Base-by-base conservation (phyloP, 2,329 filamentous ascomycete genomes). In the Cladosporium sp. region DNA sequence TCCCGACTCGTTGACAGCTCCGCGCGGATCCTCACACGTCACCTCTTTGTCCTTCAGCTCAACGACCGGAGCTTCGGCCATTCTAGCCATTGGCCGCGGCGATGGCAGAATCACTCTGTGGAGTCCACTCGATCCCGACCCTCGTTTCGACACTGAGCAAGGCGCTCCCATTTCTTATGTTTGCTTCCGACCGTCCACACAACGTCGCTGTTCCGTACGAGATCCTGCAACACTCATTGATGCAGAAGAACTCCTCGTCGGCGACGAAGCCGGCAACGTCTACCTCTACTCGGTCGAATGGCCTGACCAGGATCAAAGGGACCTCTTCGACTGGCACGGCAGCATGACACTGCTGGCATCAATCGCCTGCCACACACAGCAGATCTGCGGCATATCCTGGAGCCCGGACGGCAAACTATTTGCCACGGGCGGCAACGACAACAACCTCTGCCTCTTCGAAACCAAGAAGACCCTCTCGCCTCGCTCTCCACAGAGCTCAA, bases 21-120 rank as follows among this genome's bases (percentile, higher is more conserved):
- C 85, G 77, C 70, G 73, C 65, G 65, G 63, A 6, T 60, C 74
- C 66, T 68, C 72, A 60, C 83, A 87, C 67, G 80, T 99, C 42
- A 96, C 91, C 0, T 92, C 90, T 5, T 74, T 97, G n/a, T 87
- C 89, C 0, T 97, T 97, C 73, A 97, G 94, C 1, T 97, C 93
- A 0, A 73, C 80, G 1, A 77, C 84, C 67, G 93, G 93, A 1
- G 81, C 80, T 19, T 89, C 88, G 67, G 87, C 86, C 12, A 94
- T 99, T 38, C 81, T 99, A 43, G 93, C 92, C 0, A 88, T 92
- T 63, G 92, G 91, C 1, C 84, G 92, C 62, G 90, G 89, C 12
- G 86, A 91, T 68, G 89, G 91, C 1, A 82, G 84, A 22, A 78
- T 97, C 34, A 84, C 84, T 20, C 79, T 99, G 5, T 89, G 92